These are phyloP conservation scores for Syzygium aqueum DNA, from an alignment of 345 rosid genomes.

Conservation along the genomic window DNA sequence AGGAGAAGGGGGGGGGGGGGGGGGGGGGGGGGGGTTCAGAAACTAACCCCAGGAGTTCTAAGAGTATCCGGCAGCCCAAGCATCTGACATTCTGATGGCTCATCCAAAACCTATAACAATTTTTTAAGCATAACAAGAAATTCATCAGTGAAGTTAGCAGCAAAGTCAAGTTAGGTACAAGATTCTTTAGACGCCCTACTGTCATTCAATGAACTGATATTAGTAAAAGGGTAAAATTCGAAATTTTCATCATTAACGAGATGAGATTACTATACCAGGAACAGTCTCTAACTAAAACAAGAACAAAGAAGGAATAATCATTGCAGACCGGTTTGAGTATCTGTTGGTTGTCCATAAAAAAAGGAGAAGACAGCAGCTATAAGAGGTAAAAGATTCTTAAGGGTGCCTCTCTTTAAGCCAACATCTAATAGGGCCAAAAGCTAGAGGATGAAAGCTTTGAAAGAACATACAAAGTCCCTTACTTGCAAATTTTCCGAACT, in stretches of 20 bases:
- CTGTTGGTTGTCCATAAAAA: not conserved
- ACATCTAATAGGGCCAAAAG: not conserved
- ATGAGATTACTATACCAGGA: not conserved
- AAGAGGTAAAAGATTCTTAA: not conserved
- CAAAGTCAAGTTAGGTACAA: not conserved
- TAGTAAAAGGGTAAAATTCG: not conserved
- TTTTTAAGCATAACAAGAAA: not conserved
- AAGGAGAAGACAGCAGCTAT: not conserved
- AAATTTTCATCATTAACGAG: not conserved
- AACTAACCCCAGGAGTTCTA: slow-evolving; percentile 76
- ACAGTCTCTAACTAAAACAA: not conserved
- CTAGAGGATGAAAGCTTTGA: not conserved
- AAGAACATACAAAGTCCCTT: slow-evolving; percentile 45
- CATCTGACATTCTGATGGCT: slow-evolving; percentile 37
- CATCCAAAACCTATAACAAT: slow-evolving; percentile 44
- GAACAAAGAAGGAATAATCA: not conserved
- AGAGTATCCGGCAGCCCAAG: slow-evolving; percentile 36
- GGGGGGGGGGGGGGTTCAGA: not conserved
- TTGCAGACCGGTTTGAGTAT: not conserved
- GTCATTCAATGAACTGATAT: not conserved
- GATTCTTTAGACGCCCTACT: not conserved
- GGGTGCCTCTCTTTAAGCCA: not conserved
- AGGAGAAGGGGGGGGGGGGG: not conserved
- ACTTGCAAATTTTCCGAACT: slow-evolving; percentile 31
- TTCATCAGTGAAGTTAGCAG: not conserved